Evolutionary conservation across 768 basidiomycete species (phyloP), one percentile per base, ranked within the genome.

Genomic region (Lactifluus rugatus): DNA sequence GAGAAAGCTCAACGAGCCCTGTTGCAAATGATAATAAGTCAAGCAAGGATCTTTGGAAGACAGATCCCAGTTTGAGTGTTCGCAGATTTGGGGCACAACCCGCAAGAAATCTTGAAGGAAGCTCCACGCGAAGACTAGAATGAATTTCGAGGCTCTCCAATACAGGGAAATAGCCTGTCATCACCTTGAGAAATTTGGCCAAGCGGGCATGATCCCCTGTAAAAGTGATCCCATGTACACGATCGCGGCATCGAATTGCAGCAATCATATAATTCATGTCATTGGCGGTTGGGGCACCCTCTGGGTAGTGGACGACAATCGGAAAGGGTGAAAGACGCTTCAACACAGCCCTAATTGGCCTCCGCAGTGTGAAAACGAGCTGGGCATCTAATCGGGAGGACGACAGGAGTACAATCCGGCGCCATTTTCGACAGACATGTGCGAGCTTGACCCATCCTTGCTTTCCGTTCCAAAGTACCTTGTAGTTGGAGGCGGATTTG

Each of bases 361-460:
- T 53, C 0, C 11, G 0, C 0, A 13, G 4, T 8, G 6, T 47
- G 0, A 53, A 5, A 4, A 25, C 7, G 3, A 58, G 19, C n/a
- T 13, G 11, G 3, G 48, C 10, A 5, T 58, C 36, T 21, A 58
- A 32, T 7, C 51, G 45, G 45, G 37, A 31, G 13, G 37, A 2
- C 3, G 57, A 58, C 28, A 31, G 34, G 36, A 52, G 31, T 3
- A 48, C 28, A 17, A 58, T 5, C 13, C 17, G n/a, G 32, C 57
- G 57, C 57, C 57, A 58, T 13, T 9, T 31, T 42, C 1, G 19
- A 39, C 57, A 58, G 19, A 58, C 57, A 25, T 53, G 57, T 3
- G 28, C 13, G 16, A 58, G 57, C 11, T 10, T 48, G 28, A 47
- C 26, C 51, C 57, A 58, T 3, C 54, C 36, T 1, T 10, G 1